Evolutionary conservation across 1,139 yeast species (phyloP).

Genomic region (Kluyveromyces sp.): DNA sequence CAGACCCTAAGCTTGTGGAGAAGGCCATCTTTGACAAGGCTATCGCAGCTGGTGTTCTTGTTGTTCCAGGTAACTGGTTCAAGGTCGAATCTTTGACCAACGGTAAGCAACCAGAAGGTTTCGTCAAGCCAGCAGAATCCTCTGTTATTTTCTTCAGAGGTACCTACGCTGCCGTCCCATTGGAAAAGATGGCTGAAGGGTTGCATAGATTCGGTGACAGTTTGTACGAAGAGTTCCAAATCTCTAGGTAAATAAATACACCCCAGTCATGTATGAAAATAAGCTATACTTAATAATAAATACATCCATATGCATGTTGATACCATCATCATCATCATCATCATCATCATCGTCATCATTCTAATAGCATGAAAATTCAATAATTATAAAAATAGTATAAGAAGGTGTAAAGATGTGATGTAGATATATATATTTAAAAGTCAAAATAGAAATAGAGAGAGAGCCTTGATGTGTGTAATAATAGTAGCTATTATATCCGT

Average conservation of each 20-base stretch:
- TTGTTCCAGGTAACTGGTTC: conserved; percentile 62
- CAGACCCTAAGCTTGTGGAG: conserved; percentile 46
- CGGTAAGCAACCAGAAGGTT: conserved; percentile 47
- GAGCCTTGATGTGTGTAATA: neutral
- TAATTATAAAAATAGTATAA: too few species aligned
- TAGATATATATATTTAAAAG: too few species aligned
- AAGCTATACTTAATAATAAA: neutral
- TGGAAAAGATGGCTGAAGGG: conserved; percentile 46
- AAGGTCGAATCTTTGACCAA: conserved; percentile 36
- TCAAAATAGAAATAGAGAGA: neutral
- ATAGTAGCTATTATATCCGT: neutral
- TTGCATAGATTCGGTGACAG: conserved; percentile 51
- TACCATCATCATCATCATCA: too few species aligned
- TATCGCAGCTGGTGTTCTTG: conserved; percentile 42
- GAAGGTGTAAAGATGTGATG: too few species aligned
- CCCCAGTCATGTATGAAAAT: too few species aligned
- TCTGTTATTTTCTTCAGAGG: conserved; percentile 53
- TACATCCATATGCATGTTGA: too few species aligned
- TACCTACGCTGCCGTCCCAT: conserved; percentile 62
- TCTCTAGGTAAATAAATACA: conserved; percentile 3
- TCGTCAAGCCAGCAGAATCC: conserved; percentile 32
- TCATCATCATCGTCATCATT: too few species aligned
- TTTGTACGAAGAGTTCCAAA: conserved; percentile 36
- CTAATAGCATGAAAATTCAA: too few species aligned
- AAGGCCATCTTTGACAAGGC: conserved; percentile 41